Evolutionary conservation across 805 yeast genomes (phyloP).

Genomic region (Kluyveromyces dobzhanskii): DNA sequence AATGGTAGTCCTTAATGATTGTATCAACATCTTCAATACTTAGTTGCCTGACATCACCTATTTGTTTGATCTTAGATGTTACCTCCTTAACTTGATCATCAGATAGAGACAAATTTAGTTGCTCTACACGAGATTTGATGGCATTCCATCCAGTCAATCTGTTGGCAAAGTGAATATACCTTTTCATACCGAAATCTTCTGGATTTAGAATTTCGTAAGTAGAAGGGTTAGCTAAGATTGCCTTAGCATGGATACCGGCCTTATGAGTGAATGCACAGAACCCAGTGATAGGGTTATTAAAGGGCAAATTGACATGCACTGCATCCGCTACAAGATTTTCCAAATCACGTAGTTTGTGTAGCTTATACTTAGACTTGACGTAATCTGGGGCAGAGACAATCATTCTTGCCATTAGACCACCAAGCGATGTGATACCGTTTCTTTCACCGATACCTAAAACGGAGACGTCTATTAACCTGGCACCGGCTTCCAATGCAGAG

Average conservation of each 20-base stretch:
- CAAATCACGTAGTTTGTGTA: constrained; percentile 90
- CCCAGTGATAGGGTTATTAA: constrained; percentile 97
- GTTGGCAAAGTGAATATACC: constrained; percentile 96
- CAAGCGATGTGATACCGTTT: constrained; percentile 95
- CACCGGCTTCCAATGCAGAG: constrained; percentile 97
- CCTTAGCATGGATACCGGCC: constrained; percentile 99
- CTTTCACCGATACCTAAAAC: constrained; percentile 99
- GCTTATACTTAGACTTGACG: constrained; percentile 86
- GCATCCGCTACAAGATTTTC: constrained; percentile 96
- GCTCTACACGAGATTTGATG: constrained; percentile 95
- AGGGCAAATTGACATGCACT: constrained; percentile 93
- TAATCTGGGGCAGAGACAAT: constrained; percentile 96
- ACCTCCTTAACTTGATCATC: constrained; percentile 96
- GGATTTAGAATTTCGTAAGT: constrained; percentile 96
- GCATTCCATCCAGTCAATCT: constrained; percentile 99
- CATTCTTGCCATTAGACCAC: constrained; percentile 99
- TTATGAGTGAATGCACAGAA: constrained; percentile 99
- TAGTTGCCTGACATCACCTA: constrained; percentile 92
- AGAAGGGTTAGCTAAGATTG: constrained; percentile 95
- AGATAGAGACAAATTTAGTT: constrained; percentile 78
- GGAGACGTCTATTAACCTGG: constrained; percentile 86
- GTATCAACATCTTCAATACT: constrained; percentile 97
- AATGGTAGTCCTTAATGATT: constrained; percentile 87
- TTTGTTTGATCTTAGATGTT: constrained; percentile 82
- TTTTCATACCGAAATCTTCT: constrained; percentile 86